A percentile compares a stretch with the other conserved stretches of the same genome.
phyloP scores from a whole-genome alignment of 2,329 filamentous ascomycete species.

The Aciculosporium take region DNA sequence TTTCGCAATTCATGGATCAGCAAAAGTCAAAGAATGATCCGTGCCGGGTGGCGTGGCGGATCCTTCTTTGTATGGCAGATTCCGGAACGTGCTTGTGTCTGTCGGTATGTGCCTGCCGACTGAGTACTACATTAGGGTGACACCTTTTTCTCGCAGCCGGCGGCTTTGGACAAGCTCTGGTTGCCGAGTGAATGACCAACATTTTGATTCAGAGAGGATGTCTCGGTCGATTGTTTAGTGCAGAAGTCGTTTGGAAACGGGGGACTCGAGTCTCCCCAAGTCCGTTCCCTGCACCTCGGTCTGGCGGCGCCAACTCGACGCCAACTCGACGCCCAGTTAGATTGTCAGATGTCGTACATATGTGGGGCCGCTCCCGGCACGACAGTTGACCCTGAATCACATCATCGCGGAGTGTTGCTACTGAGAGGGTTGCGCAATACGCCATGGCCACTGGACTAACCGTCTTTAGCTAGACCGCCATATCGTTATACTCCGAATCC shows the following conservation, averaged over 20 bases:
- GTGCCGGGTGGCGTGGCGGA: conserved; percentile 5
- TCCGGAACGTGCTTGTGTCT: background rate
- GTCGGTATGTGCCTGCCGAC: background rate
- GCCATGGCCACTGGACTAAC: too few species aligned
- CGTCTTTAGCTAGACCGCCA: too few species aligned
- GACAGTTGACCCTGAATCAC: conserved; percentile 8
- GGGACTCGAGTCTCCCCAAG: background rate
- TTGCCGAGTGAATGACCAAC: too few species aligned
- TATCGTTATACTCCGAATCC: too few species aligned
- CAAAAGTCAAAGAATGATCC: conserved; percentile 3
- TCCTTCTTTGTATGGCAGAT: conserved; percentile 1
- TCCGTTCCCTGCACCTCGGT: conserved; percentile 1
- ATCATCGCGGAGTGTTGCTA: too few species aligned
- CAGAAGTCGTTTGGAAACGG: background rate
- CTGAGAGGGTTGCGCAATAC: too few species aligned
- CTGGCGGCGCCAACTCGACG: background rate
- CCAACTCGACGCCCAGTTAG: conserved; percentile 2
- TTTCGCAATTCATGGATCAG: conserved; percentile 10
- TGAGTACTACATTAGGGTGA: too few species aligned
- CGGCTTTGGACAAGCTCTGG: too few species aligned
- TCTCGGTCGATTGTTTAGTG: too few species aligned
- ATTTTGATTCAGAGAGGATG: too few species aligned
- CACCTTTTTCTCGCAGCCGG: too few species aligned
- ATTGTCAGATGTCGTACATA: background rate
- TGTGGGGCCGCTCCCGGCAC: conserved; percentile 5